phyloP scores from a whole-genome alignment of 2,329 filamentous ascomycete species.

The Annulohypoxylon truncatum region DNA sequence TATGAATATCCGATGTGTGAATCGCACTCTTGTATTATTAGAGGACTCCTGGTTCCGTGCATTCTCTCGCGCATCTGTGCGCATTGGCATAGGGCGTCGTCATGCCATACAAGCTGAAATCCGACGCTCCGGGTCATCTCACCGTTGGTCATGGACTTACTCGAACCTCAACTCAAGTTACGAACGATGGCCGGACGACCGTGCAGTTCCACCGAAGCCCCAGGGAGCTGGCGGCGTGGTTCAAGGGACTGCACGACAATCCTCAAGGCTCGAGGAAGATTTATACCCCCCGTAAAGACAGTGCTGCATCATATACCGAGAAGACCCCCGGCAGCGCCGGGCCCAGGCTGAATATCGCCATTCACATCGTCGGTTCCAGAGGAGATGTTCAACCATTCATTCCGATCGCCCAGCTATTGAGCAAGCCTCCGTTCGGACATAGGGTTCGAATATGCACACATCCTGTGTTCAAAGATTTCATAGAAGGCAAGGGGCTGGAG shows the following conservation, averaged over 20 bases:
- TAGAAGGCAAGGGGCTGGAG: constrained; percentile 64
- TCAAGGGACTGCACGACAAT: constrained; percentile 7
- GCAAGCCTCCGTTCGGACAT: constrained; percentile 61
- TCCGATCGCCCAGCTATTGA: constrained; percentile 64
- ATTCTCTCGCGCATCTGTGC: neutral
- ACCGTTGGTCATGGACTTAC: constrained; percentile 14
- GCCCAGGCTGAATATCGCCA: constrained; percentile 61
- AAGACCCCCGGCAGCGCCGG: neutral
- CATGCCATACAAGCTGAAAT: constrained; percentile 16
- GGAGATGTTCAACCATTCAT: constrained; percentile 74
- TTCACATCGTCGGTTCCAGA: constrained; percentile 70
- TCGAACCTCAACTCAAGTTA: constrained; percentile 10
- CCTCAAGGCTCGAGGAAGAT: constrained; percentile 1
- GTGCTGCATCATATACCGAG: neutral
- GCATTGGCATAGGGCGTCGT: neutral
- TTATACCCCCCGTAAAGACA: neutral
- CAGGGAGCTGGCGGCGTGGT: constrained; percentile 8
- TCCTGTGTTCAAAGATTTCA: constrained; percentile 67
- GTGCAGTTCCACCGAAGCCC: constrained; percentile 19
- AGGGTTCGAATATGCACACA: constrained; percentile 69
- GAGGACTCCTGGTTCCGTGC: neutral
- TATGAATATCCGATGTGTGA: neutral
- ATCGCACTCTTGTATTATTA: neutral
- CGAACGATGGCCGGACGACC: constrained; percentile 16
- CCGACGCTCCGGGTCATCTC: constrained; percentile 13